phyloP scores from a whole-genome alignment of 163 green algal species.

The Chlorella variabilis region DNA sequence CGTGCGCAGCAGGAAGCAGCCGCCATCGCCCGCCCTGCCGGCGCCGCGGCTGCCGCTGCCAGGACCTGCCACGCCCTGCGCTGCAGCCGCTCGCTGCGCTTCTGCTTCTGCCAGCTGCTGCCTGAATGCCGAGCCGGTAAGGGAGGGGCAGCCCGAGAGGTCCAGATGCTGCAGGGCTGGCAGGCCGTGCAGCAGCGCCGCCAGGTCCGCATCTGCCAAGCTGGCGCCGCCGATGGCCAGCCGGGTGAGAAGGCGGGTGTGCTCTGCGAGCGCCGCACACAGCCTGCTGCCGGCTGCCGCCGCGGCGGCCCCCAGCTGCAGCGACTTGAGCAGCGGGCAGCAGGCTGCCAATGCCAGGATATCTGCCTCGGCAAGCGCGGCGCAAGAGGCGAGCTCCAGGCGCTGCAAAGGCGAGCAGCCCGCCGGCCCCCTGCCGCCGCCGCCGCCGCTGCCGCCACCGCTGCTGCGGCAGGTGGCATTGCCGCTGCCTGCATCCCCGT shows the following conservation, averaged over 20 bases:
- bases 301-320: neutral
- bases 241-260: constrained; percentile 4
- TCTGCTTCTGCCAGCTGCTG: neutral
- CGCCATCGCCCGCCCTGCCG: too few species aligned
- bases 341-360: neutral
- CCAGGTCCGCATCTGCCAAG: constrained; percentile 10
- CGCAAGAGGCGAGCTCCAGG: constrained; percentile 10
- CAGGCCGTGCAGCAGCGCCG: constrained; percentile 17
- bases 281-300: neutral
- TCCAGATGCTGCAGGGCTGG: constrained; percentile 25
- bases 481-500: neutral
- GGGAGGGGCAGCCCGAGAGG: neutral
- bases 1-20: neutral
- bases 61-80: neutral
- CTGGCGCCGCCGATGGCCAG: neutral
- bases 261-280: neutral
- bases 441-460: neutral
- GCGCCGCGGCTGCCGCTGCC: neutral
- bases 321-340: constrained; percentile 23
- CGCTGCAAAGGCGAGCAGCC: neutral
- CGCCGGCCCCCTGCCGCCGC: neutral
- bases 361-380: neutral
- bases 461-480: neutral
- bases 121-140: neutral
- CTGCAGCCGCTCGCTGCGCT: too few species aligned